These are phyloP conservation scores for Thalassiosira livingstoniorum DNA, from an alignment of 352 stramenopile species.

Conservation along the genomic window DNA sequence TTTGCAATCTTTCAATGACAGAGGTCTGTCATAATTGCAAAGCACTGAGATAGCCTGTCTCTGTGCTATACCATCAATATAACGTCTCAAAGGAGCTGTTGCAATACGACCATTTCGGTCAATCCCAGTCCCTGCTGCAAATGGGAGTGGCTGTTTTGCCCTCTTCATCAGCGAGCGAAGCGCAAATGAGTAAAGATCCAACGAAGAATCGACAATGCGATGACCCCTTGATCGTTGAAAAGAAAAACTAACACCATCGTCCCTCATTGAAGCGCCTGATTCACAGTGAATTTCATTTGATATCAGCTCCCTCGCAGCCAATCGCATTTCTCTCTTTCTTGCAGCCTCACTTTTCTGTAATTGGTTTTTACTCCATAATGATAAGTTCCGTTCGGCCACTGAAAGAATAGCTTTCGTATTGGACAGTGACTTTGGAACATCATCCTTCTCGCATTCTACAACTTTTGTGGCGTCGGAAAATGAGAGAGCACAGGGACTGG, in stretches of 20 bases:
- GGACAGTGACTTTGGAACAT: slow-evolving; percentile 39
- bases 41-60: slow-evolving; percentile 75
- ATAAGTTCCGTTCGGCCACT: slow-evolving; percentile 65
- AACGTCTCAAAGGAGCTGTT: slow-evolving; percentile 79
- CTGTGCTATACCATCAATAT: slow-evolving; percentile 82
- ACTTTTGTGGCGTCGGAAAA: slow-evolving; percentile 73
- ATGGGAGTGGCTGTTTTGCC: slow-evolving; percentile 66
- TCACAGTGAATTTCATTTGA: slow-evolving; percentile 45
- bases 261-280: slow-evolving; percentile 29
- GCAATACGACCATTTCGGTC: slow-evolving; percentile 64
- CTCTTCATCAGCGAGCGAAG: slow-evolving; percentile 56
- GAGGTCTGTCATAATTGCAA: slow-evolving; percentile 65
- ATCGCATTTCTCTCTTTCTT: slow-evolving; percentile 69
- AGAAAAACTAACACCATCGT: slow-evolving; percentile 63
- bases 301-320: slow-evolving; percentile 68
- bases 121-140: slow-evolving; percentile 55
- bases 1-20: slow-evolving; percentile 71
- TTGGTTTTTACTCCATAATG: slow-evolving; percentile 56
- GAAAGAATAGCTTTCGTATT: slow-evolving; percentile 63
- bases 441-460: slow-evolving; percentile 50
- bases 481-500: slow-evolving; percentile 62
- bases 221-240: slow-evolving; percentile 78
- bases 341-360: slow-evolving; percentile 58
- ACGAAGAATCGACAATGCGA: slow-evolving; percentile 75
- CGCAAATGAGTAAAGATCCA: slow-evolving; percentile 78